Conservation (phyloP, 306 rosid genomes). For the Prosopis cineraria region DNA sequence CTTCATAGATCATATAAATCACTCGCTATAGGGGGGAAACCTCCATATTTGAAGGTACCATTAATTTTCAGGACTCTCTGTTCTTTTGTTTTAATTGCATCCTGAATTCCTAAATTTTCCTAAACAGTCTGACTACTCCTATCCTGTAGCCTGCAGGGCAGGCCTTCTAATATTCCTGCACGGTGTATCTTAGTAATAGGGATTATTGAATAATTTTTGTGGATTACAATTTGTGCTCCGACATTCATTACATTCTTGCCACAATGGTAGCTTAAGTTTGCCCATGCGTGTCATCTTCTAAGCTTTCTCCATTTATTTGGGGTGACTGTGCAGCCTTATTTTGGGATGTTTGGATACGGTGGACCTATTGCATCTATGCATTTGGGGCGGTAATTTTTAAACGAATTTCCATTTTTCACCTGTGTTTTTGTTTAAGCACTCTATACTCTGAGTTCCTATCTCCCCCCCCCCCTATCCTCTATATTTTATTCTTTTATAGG, state of each 20-base stretch:
- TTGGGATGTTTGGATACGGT: constrained; percentile 79
- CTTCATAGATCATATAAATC: constrained; percentile 46
- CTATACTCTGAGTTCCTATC: background rate
- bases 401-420: background rate
- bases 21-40: constrained; percentile 54
- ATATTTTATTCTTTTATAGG: constrained; percentile 36
- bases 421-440: background rate
- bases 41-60: constrained; percentile 60
- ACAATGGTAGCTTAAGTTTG: background rate
- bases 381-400: constrained; percentile 52
- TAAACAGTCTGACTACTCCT: background rate
- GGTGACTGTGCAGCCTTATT: constrained; percentile 54
- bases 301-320: background rate
- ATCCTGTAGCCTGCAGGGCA: too few relatives aligned
- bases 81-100: background rate
- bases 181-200: constrained; percentile 8
- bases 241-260: background rate
- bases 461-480: background rate
- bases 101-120: background rate
- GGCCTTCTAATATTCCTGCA: background rate
- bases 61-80: background rate
- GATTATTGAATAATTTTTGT: constrained; percentile 1
- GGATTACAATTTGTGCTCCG: background rate
- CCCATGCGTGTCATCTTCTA: background rate
- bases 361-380: constrained; percentile 73